Conservation (phyloP, 2,329 filamentous ascomycete genomes). For the Penicillium sp. region DNA sequence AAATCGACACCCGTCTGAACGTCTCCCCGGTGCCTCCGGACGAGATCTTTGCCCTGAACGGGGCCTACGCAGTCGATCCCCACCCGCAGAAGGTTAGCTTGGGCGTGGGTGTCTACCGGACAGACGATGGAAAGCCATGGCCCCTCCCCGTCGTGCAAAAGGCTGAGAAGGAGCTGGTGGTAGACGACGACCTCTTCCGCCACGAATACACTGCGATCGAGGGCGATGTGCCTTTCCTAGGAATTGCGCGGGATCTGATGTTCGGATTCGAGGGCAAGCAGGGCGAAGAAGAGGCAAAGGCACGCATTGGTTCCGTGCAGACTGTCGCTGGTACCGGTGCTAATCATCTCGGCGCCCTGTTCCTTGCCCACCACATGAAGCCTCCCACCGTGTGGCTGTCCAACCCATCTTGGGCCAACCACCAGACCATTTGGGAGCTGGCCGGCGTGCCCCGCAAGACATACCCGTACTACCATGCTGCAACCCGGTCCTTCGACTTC, state of each 20-base stretch:
- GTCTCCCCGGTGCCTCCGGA: constrained; percentile 85
- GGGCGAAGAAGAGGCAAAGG: constrained; percentile 39
- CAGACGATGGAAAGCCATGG: constrained; percentile 94
- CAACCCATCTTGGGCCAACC: constrained; percentile 95
- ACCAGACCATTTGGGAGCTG: constrained; percentile 82
- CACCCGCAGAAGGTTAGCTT: constrained; percentile 77
- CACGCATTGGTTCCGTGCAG: constrained; percentile 68
- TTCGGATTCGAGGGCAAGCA: constrained; percentile 60
- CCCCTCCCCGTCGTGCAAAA: constrained; percentile 88
- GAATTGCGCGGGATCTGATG: constrained; percentile 83
- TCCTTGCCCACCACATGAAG: constrained; percentile 83
- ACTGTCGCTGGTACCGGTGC: constrained; percentile 96
- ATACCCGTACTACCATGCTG: constrained; percentile 89
- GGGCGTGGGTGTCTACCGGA: constrained; percentile 86
- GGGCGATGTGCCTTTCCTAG: constrained; percentile 77
- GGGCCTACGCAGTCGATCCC: constrained; percentile 74
- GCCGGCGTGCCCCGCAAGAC: constrained; percentile 74
- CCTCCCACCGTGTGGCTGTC: constrained; percentile 78
- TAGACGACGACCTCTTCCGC: constrained; percentile 81
- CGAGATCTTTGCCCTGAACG: constrained; percentile 84
- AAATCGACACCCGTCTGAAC: constrained; percentile 38
- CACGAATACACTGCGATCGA: constrained; percentile 98
- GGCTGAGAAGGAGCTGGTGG: constrained; percentile 68
- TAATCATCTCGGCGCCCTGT: constrained; percentile 85
- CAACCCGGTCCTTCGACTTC: constrained; percentile 44